Conservation (phyloP, 2,329 filamentous ascomycete genomes). For the Stagonosporopsis rhizophila region DNA sequence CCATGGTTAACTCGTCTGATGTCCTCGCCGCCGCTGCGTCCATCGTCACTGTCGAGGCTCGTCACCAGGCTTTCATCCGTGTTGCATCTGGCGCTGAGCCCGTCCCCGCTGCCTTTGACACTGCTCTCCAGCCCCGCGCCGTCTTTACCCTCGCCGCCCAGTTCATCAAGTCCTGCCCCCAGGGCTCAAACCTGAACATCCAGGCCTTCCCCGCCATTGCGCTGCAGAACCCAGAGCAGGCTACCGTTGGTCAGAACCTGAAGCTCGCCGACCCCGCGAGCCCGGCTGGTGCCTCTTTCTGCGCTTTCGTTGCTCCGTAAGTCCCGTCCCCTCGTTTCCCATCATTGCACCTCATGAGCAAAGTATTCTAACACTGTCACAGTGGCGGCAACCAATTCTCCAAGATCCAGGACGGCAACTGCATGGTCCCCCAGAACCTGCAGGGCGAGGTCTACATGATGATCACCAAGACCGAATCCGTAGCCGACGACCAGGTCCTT, state of each 20-base stretch:
- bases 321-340: slow-evolving; percentile 18
- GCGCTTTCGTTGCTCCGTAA: slow-evolving; percentile 71
- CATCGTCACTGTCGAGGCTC: slow-evolving; percentile 75
- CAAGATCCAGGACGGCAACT: slow-evolving; percentile 62
- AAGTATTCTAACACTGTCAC: slow-evolving; percentile 28
- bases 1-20: slow-evolving; percentile 64
- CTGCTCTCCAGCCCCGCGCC: slow-evolving; percentile 69
- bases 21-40: slow-evolving; percentile 72
- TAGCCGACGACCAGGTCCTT: slow-evolving; percentile 60
- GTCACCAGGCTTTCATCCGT: slow-evolving; percentile 77
- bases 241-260: slow-evolving; percentile 48
- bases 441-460: slow-evolving; percentile 72
- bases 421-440: slow-evolving; percentile 67
- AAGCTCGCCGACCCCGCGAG: slow-evolving; percentile 47
- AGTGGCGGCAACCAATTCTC: slow-evolving; percentile 59
- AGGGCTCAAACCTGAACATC: slow-evolving; percentile 67
- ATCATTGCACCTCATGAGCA: slow-evolving; percentile 33
- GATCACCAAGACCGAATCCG: slow-evolving; percentile 60
- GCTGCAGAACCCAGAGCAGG: slow-evolving; percentile 60
- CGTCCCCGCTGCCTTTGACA: slow-evolving; percentile 74
- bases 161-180: slow-evolving; percentile 75
- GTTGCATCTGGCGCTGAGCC: slow-evolving; percentile 64
- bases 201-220: slow-evolving; percentile 66
- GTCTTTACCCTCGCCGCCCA: slow-evolving; percentile 77
- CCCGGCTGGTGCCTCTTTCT: slow-evolving; percentile 61